Conservation (phyloP, 805 yeast genomes). For the Yarrowia yakushimensis region DNA sequence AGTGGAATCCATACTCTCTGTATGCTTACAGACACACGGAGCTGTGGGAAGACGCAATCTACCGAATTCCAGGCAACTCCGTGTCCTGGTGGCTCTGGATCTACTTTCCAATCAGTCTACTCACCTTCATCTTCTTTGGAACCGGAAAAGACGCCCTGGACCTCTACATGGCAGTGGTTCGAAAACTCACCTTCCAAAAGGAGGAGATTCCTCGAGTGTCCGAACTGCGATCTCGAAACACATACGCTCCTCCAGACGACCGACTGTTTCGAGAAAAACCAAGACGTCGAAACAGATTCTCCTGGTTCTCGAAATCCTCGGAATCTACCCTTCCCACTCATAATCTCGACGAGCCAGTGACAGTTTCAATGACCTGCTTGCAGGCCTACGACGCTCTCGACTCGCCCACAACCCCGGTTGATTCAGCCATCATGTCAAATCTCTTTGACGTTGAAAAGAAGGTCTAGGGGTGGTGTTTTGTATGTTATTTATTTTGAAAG, state of each 20-base stretch:
- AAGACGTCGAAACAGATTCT: background rate
- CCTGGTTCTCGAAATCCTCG: background rate
- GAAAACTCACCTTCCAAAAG: slow-evolving; percentile 4
- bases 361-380: background rate
- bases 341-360: background rate
- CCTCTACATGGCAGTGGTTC: background rate
- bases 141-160: slow-evolving; percentile 1
- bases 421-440: background rate
- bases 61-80: background rate
- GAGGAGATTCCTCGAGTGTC: background rate
- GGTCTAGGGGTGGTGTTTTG: background rate
- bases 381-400: background rate
- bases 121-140: slow-evolving; percentile 11
- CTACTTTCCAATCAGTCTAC: background rate
- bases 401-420: background rate
- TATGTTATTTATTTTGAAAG: background rate
- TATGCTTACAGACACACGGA: background rate
- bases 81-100: slow-evolving; percentile 7
- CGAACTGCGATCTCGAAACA: background rate
- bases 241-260: slow-evolving; percentile 2
- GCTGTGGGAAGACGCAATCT: background rate
- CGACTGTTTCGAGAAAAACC: background rate
- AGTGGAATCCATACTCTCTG: background rate
- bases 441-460: background rate
- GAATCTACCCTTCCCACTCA: background rate